Percentiles rank a stretch among this genome's conserved stretches.
phyloP scores from a whole-genome alignment of 148 eudicot species.

The Rhododendron ovatum region DNA sequence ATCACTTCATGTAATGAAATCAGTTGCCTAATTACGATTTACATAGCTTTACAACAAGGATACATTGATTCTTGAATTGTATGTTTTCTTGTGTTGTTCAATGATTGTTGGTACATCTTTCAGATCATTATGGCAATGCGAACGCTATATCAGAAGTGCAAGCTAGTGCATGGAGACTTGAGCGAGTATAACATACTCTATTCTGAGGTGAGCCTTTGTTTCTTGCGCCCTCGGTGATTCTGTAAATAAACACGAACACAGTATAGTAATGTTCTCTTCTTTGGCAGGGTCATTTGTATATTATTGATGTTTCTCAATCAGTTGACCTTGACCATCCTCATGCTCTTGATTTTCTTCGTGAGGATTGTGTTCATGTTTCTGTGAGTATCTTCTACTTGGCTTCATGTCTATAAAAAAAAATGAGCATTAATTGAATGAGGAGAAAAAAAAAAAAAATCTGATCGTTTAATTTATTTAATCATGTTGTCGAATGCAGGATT shows the following conservation, averaged over 20 bases:
- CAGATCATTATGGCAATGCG: conserved; percentile 86
- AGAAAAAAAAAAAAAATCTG: background rate
- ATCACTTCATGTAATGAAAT: background rate
- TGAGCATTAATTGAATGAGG: background rate
- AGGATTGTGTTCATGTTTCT: conserved; percentile 84
- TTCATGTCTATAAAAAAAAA: conserved; percentile 4
- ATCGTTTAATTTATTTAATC: background rate
- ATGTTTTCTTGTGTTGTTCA: background rate
- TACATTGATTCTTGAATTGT: background rate
- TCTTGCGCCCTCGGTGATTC: background rate
- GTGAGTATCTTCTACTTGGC: conserved; percentile 33
- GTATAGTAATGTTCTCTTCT: background rate
- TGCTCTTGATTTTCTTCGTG: conserved; percentile 79
- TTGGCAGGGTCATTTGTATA: conserved; percentile 83
- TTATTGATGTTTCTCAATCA: conserved; percentile 95
- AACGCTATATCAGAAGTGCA: conserved; percentile 90
- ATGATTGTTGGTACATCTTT: background rate
- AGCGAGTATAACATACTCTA: conserved; percentile 92
- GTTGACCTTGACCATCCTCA: conserved; percentile 99
- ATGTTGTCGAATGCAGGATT: conserved; percentile 55
- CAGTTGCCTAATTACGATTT: background rate
- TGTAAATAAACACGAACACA: background rate
- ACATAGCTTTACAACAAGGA: background rate
- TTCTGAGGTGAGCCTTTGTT: conserved; percentile 55
- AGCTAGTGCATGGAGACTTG: conserved; percentile 95